phyloP scores from a whole-genome alignment of 225 moss, liverwort and hornwort species.

The Climacium dendroides region DNA sequence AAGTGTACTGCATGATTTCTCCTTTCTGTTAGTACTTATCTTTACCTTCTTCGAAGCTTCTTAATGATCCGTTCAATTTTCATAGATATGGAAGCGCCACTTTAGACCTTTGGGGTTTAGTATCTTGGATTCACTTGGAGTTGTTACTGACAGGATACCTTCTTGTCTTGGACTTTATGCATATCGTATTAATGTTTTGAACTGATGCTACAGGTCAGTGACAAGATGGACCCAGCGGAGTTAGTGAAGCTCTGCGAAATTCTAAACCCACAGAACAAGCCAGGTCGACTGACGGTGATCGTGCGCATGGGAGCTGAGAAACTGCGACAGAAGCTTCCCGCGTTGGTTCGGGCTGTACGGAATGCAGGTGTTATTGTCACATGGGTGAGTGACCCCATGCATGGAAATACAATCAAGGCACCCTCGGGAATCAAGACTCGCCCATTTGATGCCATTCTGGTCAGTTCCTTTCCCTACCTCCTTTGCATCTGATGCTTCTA shows the following conservation, averaged over 20 bases:
- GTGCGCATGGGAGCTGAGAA: constrained; percentile 52
- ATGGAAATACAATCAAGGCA: constrained; percentile 50
- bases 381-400: constrained; percentile 50
- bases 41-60: background rate
- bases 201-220: constrained; percentile 21
- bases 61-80: background rate
- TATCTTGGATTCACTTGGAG: background rate
- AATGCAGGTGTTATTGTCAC: constrained; percentile 36
- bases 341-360: constrained; percentile 25
- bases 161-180: background rate
- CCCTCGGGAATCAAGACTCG: constrained; percentile 51
- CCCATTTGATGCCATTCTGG: constrained; percentile 45
- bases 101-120: background rate
- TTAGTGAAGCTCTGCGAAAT: constrained; percentile 27
- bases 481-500: background rate
- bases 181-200: background rate
- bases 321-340: constrained; percentile 25
- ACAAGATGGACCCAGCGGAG: constrained; percentile 52
- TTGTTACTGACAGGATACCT: background rate
- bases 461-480: background rate
- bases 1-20: background rate
- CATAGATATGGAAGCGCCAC: background rate
- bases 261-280: constrained; percentile 37
- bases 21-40: background rate
- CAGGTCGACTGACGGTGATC: constrained; percentile 43